Base-by-base conservation (phyloP, 257 asterid genomes). In the Ilex aquifolium region DNA sequence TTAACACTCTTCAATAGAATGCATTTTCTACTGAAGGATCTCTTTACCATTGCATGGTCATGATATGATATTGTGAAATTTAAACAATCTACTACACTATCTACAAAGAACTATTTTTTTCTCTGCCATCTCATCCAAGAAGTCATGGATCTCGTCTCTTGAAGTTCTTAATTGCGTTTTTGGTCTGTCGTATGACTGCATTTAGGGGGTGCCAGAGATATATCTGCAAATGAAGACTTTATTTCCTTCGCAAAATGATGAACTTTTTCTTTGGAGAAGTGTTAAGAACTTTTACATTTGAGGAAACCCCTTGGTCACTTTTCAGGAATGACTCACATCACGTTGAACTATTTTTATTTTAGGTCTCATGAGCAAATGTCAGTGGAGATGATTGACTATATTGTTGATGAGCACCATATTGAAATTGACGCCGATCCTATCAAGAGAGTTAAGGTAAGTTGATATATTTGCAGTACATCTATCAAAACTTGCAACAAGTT, bases 351-450 rank as follows among this genome's bases (percentile, higher is more conserved):
- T 29, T 29, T 21, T 82, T 67, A 16, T 30, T 58, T 39, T 71
- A 92, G 98, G 98, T 92, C 93, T 69, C 98, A 92, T 74, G 97
- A 89, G 68, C 73, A 77, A 66, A 92, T 92, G 98, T 92, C 97
- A 27, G 86, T 69, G 36, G 77, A 82, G 44, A 77, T 92, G 93
- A 75, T 92, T 77, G 95, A 92, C 72, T 76, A 87, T 69, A 88
- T 87, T 57, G 83, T 92, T 51, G 93, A 89, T 67, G 85, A 73
- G 68, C 96, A 74, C 72, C 78, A 80, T 73, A 92, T 92, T 67
- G 98, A 92, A 55, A 76, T 92, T 44, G 95, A 87, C 44, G 52
- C 57, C 46, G 97, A 73, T 63, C 63, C 65, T 54, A 42, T 75
- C 69, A 87, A 73, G 68, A 74, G 73, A 80, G 94, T 80, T 57